Percentiles rank a stretch among this genome's conserved stretches.
Conservation (phyloP, 768 basidiomycete genomes). For the Trametes gibbosa region DNA sequence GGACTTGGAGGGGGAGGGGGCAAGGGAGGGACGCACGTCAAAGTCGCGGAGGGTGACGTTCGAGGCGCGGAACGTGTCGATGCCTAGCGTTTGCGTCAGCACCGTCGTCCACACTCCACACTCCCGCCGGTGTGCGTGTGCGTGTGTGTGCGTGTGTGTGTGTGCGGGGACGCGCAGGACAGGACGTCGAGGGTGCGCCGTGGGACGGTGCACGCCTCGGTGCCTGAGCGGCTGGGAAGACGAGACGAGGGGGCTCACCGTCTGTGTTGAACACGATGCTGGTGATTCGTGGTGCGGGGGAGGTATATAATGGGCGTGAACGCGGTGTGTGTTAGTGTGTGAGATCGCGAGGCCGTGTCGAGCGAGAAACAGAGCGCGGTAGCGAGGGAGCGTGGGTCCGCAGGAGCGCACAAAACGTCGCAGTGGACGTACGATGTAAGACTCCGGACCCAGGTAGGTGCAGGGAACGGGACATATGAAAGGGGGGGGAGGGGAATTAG, state of each 20-base stretch:
- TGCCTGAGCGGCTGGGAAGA: not conserved
- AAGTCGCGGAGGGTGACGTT: slow-evolving; percentile 48
- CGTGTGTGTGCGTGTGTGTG: no score
- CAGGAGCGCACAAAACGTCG: no score
- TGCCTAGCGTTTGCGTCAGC: slow-evolving; percentile 34
- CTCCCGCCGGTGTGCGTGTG: no score
- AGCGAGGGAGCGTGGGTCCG: no score
- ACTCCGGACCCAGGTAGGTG: no score
- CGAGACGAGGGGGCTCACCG: slow-evolving; percentile 33
- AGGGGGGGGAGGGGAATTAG: not conserved
- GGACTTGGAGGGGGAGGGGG: not conserved
- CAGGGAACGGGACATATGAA: not conserved
- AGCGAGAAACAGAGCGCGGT: no score
- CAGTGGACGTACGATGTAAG: no score
- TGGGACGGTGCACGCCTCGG: no score
- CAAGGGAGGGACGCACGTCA: slow-evolving; percentile 36
- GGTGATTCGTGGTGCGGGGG: not conserved
- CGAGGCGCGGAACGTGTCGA: slow-evolving; percentile 54
- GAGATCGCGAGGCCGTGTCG: no score
- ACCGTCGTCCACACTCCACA: not conserved
- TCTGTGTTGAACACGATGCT: slow-evolving; percentile 62
- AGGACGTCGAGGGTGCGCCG: no score
- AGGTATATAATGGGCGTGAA: not conserved
- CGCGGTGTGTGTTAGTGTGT: not conserved
- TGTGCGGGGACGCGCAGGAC: not conserved